Base-by-base conservation (phyloP, 2,329 filamentous ascomycete genomes). In the Tolypocladium inflatum region DNA sequence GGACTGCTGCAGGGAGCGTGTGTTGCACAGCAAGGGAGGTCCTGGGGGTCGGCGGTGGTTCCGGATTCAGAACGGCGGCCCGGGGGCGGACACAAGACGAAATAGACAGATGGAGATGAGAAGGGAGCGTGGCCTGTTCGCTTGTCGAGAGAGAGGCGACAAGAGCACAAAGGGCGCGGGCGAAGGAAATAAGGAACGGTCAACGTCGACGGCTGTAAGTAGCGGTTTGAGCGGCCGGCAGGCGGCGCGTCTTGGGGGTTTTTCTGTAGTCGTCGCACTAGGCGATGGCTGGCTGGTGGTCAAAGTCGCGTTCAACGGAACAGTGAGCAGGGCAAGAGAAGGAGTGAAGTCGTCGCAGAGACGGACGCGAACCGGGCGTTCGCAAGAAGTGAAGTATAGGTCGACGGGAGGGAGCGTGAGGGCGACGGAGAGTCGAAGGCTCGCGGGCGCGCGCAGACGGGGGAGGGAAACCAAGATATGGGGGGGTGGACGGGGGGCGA, bases 171-270 rank as follows among this genome's bases (percentile, higher is more conserved):
- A 11, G 3, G 39, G 10, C 3, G 15, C 15, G 26, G 45, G 45
- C n/a, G 19, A 35, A 51, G 30, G 30, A 35, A 13, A 35, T 59
- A 66, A 63, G 57, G 60, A 70, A 68, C 64, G 67, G 56, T 68
- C 67, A 67, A 70, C 63, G 66, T 70, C 65, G 63, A 63, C 60
- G 61, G 55, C 13, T 42, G 45, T 39, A 48, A 15, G 54, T 42
- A 30, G 41, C 54, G 41, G 45, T 33, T 19, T 19, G 4, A 15
- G 45, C 45, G 45, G 23, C 21, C 43, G 1, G 43, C 6, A 26
- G 13, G 43, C 13, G 23, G 26, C 17, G 19, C 10, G 48, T 51
- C 26, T 19, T n/a, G 19, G 30, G 3, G 17, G 3, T 51, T 35
- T n/a, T 51, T n/a, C 4, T 35, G 2, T 1, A n/a, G 26, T 33